Percentiles rank a stretch among this genome's conserved stretches.
Conservation (phyloP, 2,329 filamentous ascomycete species). For the Mariannaea elegans region DNA sequence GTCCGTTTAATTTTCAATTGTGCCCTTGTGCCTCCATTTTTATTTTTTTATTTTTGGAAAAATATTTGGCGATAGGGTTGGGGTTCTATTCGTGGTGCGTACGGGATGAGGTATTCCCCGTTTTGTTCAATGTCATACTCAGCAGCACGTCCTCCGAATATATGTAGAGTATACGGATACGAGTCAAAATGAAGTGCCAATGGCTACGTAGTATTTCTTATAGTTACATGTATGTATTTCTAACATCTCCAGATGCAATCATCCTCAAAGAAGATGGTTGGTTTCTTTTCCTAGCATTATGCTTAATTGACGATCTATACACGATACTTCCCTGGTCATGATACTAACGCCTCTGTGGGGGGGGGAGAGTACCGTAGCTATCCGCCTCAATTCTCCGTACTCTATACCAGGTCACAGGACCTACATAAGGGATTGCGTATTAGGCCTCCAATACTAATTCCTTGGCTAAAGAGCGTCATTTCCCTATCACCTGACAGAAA, state of each 20-base stretch:
- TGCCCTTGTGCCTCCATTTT: slow-evolving; percentile 1
- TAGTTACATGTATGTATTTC: background rate
- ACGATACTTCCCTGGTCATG: no score
- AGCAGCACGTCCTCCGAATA: no score
- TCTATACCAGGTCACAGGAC: no score
- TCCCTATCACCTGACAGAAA: background rate
- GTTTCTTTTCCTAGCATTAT: no score
- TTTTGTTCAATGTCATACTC: background rate
- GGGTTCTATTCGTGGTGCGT: background rate
- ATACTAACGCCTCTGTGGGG: no score
- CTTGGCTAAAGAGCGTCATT: background rate
- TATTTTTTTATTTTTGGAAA: slow-evolving; percentile 4
- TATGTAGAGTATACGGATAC: slow-evolving; percentile 15
- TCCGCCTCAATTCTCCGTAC: no score
- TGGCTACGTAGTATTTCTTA: background rate
- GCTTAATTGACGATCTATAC: no score
- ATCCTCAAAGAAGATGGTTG: no score
- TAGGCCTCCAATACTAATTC: background rate
- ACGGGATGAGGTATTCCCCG: no score
- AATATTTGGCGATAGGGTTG: background rate
- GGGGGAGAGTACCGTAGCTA: no score
- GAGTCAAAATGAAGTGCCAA: slow-evolving; percentile 1
- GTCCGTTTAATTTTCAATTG: background rate
- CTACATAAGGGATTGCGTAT: background rate
- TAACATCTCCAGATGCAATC: background rate